Conservation (phyloP, 2,329 filamentous ascomycete species). For the Fusarium pseudograminearum region DNA sequence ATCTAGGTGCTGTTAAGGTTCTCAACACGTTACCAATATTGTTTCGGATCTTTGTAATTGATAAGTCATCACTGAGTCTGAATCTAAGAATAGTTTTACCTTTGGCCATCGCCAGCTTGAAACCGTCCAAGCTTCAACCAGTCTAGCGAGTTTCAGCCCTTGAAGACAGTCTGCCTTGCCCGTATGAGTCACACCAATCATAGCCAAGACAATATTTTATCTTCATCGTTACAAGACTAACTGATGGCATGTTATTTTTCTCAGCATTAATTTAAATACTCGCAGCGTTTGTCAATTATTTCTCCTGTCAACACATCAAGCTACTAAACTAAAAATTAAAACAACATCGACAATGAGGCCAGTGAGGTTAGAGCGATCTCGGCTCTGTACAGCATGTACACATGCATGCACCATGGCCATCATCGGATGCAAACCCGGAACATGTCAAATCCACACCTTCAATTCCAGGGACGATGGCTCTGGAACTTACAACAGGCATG, state of each 20-base stretch:
- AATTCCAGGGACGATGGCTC: background rate
- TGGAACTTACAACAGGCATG: fast-evolving
- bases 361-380: background rate
- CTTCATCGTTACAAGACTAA: fast-evolving
- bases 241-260: fast-evolving
- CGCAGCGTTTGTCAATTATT: fast-evolving
- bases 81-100: background rate
- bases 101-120: background rate
- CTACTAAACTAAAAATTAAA: background rate
- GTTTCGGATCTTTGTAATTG: background rate
- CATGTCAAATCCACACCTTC: background rate
- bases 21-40: background rate
- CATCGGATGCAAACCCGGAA: background rate
- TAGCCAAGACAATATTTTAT: background rate
- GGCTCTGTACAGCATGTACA: background rate
- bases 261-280: background rate
- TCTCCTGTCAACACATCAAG: fast-evolving
- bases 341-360: background rate
- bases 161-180: background rate
- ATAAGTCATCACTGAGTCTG: background rate
- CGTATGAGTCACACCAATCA: background rate
- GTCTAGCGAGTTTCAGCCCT: background rate
- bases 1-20: too few species aligned
- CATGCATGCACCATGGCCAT: conserved; percentile 2
- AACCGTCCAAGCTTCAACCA: background rate